phyloP scores from a whole-genome alignment of 257 asterid genomes.

The Lantana camara region DNA sequence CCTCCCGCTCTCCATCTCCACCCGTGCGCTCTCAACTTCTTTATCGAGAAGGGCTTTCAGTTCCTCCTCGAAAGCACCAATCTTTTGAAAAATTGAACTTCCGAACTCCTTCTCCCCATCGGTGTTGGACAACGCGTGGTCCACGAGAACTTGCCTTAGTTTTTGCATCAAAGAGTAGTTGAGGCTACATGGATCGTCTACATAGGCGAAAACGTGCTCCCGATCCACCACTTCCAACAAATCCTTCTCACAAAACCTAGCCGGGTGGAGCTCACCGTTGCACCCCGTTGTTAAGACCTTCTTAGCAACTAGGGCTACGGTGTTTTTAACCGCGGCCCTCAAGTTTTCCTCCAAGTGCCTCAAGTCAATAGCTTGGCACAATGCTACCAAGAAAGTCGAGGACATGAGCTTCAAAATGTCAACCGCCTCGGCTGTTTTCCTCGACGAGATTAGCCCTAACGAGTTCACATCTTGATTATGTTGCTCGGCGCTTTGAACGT shows the following conservation, averaged over 20 bases:
- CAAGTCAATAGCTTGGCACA: conserved; percentile 47
- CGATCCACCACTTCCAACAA: conserved; percentile 39
- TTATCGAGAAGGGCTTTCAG: conserved; percentile 37
- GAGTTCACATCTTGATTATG: conserved; percentile 52
- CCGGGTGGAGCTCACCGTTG: conserved; percentile 38
- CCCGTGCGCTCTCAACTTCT: conserved; percentile 40
- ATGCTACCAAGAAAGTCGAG: conserved; percentile 43
- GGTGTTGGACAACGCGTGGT: conserved; percentile 36
- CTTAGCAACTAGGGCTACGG: conserved; percentile 38
- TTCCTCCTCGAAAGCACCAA: conserved; percentile 42
- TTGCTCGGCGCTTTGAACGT: conserved; percentile 48
- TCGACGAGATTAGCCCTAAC: conserved; percentile 42
- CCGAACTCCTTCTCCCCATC: conserved; percentile 23
- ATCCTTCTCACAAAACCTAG: conserved; percentile 45
- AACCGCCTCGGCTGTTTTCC: conserved; percentile 44
- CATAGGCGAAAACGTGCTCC: conserved; percentile 38
- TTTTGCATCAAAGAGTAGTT: conserved; percentile 44
- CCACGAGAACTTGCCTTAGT: conserved; percentile 40
- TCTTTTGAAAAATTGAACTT: conserved; percentile 39
- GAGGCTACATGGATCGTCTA: conserved; percentile 40
- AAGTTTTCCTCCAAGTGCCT: conserved; percentile 46
- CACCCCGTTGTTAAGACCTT: conserved; percentile 28
- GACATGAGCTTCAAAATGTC: conserved; percentile 46
- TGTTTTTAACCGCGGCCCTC: conserved; percentile 30
- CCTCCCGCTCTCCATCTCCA: conserved; percentile 31